Evolutionary conservation across 208 protist species (phyloP).

Genomic region (Angomonas deanei): DNA sequence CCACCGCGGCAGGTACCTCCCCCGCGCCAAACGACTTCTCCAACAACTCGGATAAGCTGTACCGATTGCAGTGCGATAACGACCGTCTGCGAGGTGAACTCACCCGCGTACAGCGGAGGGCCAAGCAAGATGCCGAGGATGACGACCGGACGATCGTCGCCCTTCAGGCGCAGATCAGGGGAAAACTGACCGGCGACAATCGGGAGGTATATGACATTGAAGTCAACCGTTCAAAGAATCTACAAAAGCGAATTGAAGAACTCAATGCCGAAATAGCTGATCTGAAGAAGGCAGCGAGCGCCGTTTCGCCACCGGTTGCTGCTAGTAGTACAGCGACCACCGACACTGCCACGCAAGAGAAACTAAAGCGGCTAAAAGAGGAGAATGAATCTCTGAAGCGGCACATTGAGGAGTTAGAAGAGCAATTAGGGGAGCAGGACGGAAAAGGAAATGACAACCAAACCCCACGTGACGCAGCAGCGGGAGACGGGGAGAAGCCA

Average conservation of each 20-base stretch:
- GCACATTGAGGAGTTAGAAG: neutral
- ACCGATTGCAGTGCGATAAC: slow-evolving; percentile 41
- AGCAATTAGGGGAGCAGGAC: neutral
- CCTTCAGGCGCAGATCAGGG: slow-evolving; percentile 33
- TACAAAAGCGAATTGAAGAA: slow-evolving; percentile 32
- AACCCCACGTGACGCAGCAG: neutral
- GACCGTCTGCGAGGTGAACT: slow-evolving; percentile 32
- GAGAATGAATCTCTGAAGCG: too few relatives aligned
- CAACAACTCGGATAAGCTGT: slow-evolving; percentile 10
- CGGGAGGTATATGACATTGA: slow-evolving; percentile 34
- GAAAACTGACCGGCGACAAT: slow-evolving; percentile 21
- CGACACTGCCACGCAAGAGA: too few relatives aligned
- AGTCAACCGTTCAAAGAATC: slow-evolving; percentile 19
- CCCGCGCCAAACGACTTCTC: neutral
- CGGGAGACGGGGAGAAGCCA: neutral
- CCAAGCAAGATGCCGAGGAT: slow-evolving; percentile 23
- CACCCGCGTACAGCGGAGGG: slow-evolving; percentile 27
- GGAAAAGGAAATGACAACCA: slow-evolving; percentile 5
- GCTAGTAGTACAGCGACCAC: too few relatives aligned
- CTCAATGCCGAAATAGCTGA: slow-evolving; percentile 16
- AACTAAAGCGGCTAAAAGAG: too few relatives aligned
- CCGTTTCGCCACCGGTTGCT: too few relatives aligned
- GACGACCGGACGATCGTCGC: slow-evolving; percentile 30
- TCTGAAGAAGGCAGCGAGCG: neutral
- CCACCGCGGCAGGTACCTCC: neutral